These are phyloP conservation scores for Perkinsela sp. DNA, from an alignment of 208 protist species.

Conservation along the genomic window DNA sequence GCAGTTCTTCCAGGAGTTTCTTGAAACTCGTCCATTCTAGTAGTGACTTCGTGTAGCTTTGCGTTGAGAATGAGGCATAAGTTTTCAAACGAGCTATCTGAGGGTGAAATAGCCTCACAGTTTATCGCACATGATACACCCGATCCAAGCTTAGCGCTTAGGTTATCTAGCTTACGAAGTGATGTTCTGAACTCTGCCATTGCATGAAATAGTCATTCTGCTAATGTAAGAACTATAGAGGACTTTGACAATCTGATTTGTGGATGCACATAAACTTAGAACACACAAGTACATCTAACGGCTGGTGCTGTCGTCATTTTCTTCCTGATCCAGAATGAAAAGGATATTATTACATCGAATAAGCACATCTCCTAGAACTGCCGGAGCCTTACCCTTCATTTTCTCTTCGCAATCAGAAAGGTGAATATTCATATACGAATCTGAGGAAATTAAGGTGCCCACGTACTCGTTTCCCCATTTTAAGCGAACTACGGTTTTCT, in stretches of 20 bases:
- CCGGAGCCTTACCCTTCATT: conserved; percentile 15
- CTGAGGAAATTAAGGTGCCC: conserved; percentile 71
- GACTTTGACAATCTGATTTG: no score
- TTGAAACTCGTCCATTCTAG: not conserved
- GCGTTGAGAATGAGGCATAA: no score
- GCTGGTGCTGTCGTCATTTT: no score
- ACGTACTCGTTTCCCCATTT: conserved; percentile 95
- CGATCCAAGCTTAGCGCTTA: not conserved
- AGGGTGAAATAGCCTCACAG: no score
- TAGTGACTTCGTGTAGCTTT: not conserved
- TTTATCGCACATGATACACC: not conserved
- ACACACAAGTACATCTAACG: no score
- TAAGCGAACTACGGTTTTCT: conserved; percentile 78
- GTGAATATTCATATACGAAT: conserved; percentile 92
- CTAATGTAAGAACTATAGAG: no score
- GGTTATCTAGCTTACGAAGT: not conserved
- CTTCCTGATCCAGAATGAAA: conserved; percentile 28
- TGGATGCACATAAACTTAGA: no score
- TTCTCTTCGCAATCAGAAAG: conserved; percentile 33
- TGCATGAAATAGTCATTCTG: no score
- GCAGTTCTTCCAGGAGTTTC: no score
- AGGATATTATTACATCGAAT: conserved; percentile 61
- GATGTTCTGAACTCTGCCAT: not conserved
- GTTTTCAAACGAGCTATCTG: no score
- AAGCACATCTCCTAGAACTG: conserved; percentile 43